Evolutionary conservation across 441 rosid species (phyloP).

Genomic region (Cnidoscolus chayamansa): DNA sequence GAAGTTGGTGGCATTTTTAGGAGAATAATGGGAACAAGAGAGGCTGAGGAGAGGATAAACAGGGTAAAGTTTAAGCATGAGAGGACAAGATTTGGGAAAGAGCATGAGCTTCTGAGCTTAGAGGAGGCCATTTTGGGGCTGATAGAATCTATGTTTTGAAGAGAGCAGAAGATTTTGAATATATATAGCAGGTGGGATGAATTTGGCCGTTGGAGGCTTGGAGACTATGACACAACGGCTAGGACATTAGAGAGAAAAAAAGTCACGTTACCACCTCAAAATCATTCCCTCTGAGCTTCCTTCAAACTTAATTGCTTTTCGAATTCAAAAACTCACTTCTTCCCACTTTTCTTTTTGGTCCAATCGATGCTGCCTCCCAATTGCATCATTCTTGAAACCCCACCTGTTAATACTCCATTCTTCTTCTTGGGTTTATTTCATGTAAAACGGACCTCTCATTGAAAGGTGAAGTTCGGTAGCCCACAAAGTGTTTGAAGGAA

Average conservation of each 20-base stretch:
- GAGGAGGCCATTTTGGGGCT: conserved; percentile 27
- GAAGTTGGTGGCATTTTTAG: conserved; percentile 53
- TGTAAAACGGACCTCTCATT: too few relatives aligned
- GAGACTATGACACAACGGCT: conserved; percentile 29
- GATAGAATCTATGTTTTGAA: not conserved
- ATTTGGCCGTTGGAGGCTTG: conserved; percentile 30
- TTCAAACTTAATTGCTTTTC: conserved; percentile 15
- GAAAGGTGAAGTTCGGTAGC: too few relatives aligned
- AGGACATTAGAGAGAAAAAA: conserved; percentile 7
- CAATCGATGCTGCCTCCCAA: not conserved
- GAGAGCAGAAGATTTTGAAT: not conserved
- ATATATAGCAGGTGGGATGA: conserved; percentile 17
- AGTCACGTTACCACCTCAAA: conserved; percentile 14
- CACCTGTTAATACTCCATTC: too few relatives aligned
- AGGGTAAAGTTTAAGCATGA: conserved; percentile 46
- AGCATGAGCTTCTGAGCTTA: conserved; percentile 46
- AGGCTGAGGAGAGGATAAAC: conserved; percentile 43
- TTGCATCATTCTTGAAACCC: too few relatives aligned
- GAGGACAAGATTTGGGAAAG: conserved; percentile 49
- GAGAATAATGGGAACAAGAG: conserved; percentile 45
- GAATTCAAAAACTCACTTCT: not conserved
- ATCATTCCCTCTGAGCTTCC: conserved; percentile 26
- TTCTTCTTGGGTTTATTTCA: too few relatives aligned
- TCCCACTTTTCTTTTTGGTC: not conserved
- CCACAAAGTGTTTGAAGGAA: too few relatives aligned